Base-by-base conservation (phyloP, 352 stramenopile species). In the Phytophthora rubi region DNA sequence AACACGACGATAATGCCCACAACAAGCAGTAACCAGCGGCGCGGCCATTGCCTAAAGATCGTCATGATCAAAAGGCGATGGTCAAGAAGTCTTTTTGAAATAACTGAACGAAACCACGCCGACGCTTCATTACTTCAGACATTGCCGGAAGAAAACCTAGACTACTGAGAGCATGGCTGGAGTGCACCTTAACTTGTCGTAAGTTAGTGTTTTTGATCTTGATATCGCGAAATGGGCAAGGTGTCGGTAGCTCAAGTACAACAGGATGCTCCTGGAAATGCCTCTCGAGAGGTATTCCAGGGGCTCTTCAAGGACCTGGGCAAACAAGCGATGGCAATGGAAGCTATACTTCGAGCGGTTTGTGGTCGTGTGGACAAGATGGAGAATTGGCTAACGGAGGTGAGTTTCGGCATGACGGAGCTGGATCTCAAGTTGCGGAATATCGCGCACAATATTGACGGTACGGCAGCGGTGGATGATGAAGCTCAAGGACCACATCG, bases 401-500 rank as follows among this genome's bases (percentile, higher is more conserved):
- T 94, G 48, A 88, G 80, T 62, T 91, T 83, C 18, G 84, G 86
- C 2, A 91, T 94, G 79, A 88, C 80, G 2, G 86, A 94, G 58
- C 63, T 94, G 26, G 86, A 94, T 69, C 71, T 86, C 18, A 86
- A 92, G 61, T 70, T 94, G 37, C 75, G 85, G 23, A 94, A 90
- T 42, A 94, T 94, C 28, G 86, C 86, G 8, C 86, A 94, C 63
- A 94, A 92, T 62, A 94, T 92, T 37, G 86, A 94, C 55, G 86
- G 86, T n/a, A 89, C 81, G 12, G 71, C 80, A 4, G 81, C 82
- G 5, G 86, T 88, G 30, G 84, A 89, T n/a, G 86, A 92, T 18
- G 67, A 83, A 62, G 60, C 62, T 2, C 56, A 68, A 21, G 73
- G 71, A 8, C 70, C 66, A 18, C 79, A 75, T 35, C 84, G 82